Conservation (phyloP, 2,329 filamentous ascomycete species). For the Nemania sp. region DNA sequence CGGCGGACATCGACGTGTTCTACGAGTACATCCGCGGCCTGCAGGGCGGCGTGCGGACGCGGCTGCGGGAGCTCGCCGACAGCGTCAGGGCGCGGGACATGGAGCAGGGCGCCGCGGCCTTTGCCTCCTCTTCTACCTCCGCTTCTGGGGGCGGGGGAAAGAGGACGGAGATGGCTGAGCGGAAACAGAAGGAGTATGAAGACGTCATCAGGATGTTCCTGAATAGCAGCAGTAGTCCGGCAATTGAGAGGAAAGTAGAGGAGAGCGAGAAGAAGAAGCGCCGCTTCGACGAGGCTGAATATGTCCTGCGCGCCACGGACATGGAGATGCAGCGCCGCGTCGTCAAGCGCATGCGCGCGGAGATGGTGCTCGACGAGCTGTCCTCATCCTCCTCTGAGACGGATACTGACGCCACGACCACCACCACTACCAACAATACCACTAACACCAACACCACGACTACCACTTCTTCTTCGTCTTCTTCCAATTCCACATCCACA, state of each 20-base stretch:
- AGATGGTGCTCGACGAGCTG: constrained; percentile 60
- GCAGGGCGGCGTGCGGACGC: constrained; percentile 71
- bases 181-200: constrained; percentile 60
- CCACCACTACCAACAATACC: constrained; percentile 37
- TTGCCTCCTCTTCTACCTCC: constrained; percentile 54
- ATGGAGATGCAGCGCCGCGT: constrained; percentile 57
- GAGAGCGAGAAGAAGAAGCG: too few species aligned
- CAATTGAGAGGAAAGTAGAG: too few species aligned
- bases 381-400: too few species aligned
- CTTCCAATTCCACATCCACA: constrained; percentile 39
- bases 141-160: background rate
- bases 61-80: constrained; percentile 68
- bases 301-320: constrained; percentile 53
- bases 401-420: constrained; percentile 41
- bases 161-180: constrained; percentile 47
- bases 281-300: constrained; percentile 56
- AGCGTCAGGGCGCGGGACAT: constrained; percentile 62
- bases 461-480: constrained; percentile 47
- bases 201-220: constrained; percentile 56
- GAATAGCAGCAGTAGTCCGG: constrained; percentile 38
- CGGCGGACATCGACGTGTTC: constrained; percentile 69
- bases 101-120: constrained; percentile 51
- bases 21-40: constrained; percentile 79
- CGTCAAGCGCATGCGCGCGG: constrained; percentile 65
- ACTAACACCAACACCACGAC: constrained; percentile 36